Percentiles rank a stretch among this genome's conserved stretches.
Evolutionary conservation across 2,329 filamentous ascomycete species (phyloP).

Genomic region (Biscogniauxia mediterranea): DNA sequence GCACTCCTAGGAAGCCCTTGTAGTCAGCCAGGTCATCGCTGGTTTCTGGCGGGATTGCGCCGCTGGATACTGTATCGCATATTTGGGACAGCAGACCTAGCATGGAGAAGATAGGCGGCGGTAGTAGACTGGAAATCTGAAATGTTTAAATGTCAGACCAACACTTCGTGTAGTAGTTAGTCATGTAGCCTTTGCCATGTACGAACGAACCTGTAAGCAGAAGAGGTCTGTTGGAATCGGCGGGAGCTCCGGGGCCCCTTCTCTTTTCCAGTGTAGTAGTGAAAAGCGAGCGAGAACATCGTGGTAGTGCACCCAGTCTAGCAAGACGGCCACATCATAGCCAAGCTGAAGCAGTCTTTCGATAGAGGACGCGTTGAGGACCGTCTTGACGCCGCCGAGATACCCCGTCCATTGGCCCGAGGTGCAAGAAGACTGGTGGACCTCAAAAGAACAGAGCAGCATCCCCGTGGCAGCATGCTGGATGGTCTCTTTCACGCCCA

Average conservation of each 20-base stretch:
- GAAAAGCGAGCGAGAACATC: conserved; percentile 29
- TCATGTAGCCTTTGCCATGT: background rate
- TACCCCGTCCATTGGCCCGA: conserved; percentile 20
- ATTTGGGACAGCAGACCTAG: conserved; percentile 22
- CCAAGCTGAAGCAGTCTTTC: conserved; percentile 5
- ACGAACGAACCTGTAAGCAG: conserved; percentile 8
- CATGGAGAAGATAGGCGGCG: conserved; percentile 11
- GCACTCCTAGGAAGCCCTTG: conserved; percentile 23
- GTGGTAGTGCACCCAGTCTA: conserved; percentile 32
- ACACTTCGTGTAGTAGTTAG: conserved; percentile 1
- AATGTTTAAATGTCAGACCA: conserved; percentile 6
- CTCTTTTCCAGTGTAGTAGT: conserved; percentile 24
- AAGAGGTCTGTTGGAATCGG: conserved; percentile 3
- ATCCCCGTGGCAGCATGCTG: conserved; percentile 28
- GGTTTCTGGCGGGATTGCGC: too few species aligned
- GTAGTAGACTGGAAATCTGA: conserved; percentile 8
- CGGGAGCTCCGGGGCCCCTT: conserved; percentile 1
- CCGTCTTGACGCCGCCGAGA: conserved; percentile 17
- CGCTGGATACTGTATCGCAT: conserved; percentile 15
- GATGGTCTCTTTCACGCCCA: conserved; percentile 17
- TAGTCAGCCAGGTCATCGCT: conserved; percentile 13
- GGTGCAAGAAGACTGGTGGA: conserved; percentile 15
- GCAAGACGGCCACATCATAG: conserved; percentile 17
- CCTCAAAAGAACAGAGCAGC: conserved; percentile 28
- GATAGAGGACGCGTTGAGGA: conserved; percentile 15